Base-by-base conservation (phyloP, 495 filamentous ascomycete genomes). In the Patellaria atrata region DNA sequence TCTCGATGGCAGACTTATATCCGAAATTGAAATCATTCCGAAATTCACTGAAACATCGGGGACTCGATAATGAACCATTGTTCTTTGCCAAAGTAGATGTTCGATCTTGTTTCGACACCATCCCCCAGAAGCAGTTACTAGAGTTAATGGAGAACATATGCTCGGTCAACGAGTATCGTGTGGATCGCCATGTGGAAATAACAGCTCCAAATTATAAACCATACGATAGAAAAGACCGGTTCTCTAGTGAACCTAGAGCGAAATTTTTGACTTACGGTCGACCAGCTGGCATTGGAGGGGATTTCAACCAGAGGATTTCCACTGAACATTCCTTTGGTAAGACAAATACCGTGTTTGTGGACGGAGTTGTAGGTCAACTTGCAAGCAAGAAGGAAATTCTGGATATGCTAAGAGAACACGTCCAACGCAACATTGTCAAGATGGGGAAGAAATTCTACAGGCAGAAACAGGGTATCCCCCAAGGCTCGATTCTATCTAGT, bases 61-160 rank as follows among this genome's bases (percentile, higher is more conserved):
- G 28, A 28, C 40, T 33, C 35, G 33, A 7, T 33, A 63, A 24
- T 15, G n/a, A 6, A 7, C 54, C 48, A 11, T 49, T 84, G 6
- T 94, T 78, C 52, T 94, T 96, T 47, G 85, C 77, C 25, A 97
- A 96, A 54, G 61, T 93, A 10, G 89, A 97, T 53, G 83, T 94
- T 18, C 66, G 83, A 53, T 71, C 83, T 6, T 93, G 89, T 35
- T 97, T 94, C 52, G 89, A 97, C 52, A 93, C 82, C 0, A 94
- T 97, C 29, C 89, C 89, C 0, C 91, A 96, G 47, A 48, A 64
- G 23, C 65, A 65, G 3, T 59, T 94, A n/a, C 45, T 96, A 32
- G 43, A 53, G 15, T 53, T 94, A 11, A 65, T 91, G 29, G 55
- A 70, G 12, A 55, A 59, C 2, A 61, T 94, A 13, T 63, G 79